Percentiles rank a stretch among this genome's conserved stretches.
Conservation (phyloP, 345 rosid species). For the Gossypioides kirkii region DNA sequence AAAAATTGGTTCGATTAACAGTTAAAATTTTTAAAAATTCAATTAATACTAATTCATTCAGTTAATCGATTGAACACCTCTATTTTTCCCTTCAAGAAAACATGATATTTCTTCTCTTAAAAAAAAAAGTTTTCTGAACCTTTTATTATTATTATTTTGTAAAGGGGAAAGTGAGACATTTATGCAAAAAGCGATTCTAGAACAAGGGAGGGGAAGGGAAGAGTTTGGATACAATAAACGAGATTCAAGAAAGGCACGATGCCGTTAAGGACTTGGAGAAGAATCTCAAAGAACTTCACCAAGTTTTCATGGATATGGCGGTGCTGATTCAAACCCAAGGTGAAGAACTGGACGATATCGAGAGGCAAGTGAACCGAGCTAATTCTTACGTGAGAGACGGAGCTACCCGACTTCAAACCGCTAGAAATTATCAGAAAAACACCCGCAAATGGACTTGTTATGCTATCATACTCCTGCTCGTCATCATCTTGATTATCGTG, state of each 20-base stretch:
- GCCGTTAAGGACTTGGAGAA: constrained; percentile 79
- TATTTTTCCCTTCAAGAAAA: no score
- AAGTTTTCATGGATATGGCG: constrained; percentile 89
- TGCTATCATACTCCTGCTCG: constrained; percentile 56
- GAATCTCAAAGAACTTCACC: constrained; percentile 77
- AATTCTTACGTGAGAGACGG: constrained; percentile 62
- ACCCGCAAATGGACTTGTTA: constrained; percentile 79
- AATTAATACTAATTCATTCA: no score
- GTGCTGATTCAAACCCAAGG: constrained; percentile 85
- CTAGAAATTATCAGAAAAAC: constrained; percentile 70
- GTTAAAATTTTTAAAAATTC: no score
- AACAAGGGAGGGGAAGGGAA: constrained; percentile 81
- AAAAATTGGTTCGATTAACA: no score
- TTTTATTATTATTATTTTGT: background rate
- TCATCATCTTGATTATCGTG: constrained; percentile 58
- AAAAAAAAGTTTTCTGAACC: no score
- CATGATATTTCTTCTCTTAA: no score
- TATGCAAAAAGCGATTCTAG: constrained; percentile 85
- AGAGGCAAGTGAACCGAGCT: constrained; percentile 73
- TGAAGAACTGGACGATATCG: constrained; percentile 77
- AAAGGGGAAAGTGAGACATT: constrained; percentile 89
- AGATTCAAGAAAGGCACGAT: constrained; percentile 89
- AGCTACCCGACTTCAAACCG: constrained; percentile 46
- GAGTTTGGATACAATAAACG: constrained; percentile 67
- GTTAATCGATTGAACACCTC: no score